Percentiles rank a stretch among this genome's conserved stretches.
These are phyloP conservation scores for Amanita pallidorosea DNA, from an alignment of 768 basidiomycete genomes.

Conservation along the genomic window DNA sequence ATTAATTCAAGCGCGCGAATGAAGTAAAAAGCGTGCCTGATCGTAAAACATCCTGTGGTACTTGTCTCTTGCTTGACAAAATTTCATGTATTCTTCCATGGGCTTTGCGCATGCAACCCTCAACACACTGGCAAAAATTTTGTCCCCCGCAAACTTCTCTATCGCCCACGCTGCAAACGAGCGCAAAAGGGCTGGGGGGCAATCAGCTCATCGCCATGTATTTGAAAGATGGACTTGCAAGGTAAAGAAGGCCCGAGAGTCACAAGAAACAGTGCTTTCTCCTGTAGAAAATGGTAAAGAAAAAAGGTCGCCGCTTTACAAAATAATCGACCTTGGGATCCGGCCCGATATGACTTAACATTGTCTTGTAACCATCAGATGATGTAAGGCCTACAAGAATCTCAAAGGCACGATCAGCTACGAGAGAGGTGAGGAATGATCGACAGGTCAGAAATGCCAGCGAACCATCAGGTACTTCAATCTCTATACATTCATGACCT, in stretches of 20 bases:
- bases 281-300: slow-evolving; percentile 20
- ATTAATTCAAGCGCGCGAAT: slow-evolving; percentile 4
- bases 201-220: background rate
- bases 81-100: slow-evolving; percentile 37
- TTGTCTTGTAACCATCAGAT: slow-evolving; percentile 63
- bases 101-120: slow-evolving; percentile 29
- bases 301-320: background rate
- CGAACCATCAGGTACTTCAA: slow-evolving; percentile 29
- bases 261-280: slow-evolving; percentile 36
- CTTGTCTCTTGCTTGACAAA: slow-evolving; percentile 32
- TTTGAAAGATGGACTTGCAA: slow-evolving; percentile 19
- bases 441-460: background rate
- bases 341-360: slow-evolving; percentile 54
- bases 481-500: slow-evolving; percentile 77
- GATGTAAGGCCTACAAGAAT: slow-evolving; percentile 57
- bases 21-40: slow-evolving; percentile 29
- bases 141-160: slow-evolving; percentile 32
- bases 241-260: slow-evolving; percentile 39
- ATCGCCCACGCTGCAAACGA: slow-evolving; percentile 30
- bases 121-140: slow-evolving; percentile 31
- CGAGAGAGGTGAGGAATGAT: background rate
- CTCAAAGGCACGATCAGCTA: slow-evolving; percentile 28
- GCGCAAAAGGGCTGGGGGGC: slow-evolving; percentile 29
- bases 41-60: slow-evolving; percentile 39
- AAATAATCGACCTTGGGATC: slow-evolving; percentile 44